Base-by-base conservation (phyloP, 495 filamentous ascomycete species). In the Aspergillus incahuasiensis region DNA sequence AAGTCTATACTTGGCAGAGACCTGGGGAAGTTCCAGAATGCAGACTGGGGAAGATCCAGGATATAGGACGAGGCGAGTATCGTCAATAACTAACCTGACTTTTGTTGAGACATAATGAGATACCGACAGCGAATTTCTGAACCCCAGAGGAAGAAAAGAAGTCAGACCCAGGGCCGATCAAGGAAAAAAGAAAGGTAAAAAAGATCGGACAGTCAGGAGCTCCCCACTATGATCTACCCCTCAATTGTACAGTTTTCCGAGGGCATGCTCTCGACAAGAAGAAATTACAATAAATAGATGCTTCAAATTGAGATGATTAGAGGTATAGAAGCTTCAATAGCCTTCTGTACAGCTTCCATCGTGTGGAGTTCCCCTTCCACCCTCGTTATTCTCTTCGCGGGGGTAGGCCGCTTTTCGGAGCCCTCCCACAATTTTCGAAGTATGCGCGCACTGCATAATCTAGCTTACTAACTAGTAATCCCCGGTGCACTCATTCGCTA, bases 21-120 rank as follows among this genome's bases (percentile, higher is more conserved):
- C 22, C 47, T 28, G 20, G 42, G 38, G 42, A 41, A 73, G 54
- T 58, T 57, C 63, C 48, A 55, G 47, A 52, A 30, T 21, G 50
- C 41, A 67, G 63, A 50, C 55, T 55, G 53, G 39, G 54, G 30
- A 57, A 59, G 51, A 52, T 43, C 19, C 19, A 53, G 24, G 20
- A 25, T 16, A 18, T 20, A n/a, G 19, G 40, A 41, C 25, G 18
- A 32, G 28, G 41, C 44, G 48, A 19, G 32, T 24, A 53, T 30
- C 19, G 38, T 25, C 58, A 60, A 49, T 57, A 46, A 42, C 70
- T 60, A 72, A 74, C 71, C 73, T 63, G 73, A 74, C 63, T 74
- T 74, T 62, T 71, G 68, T 56, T 71, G 70, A 71, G 70, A 69
- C 73, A 76, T 74, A 53, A 52, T 70, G 66, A 57, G 42, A 64